A percentile compares a stretch with the other conserved stretches of the same genome.
These are phyloP conservation scores for Rhizopogon roseolus DNA, from an alignment of 768 basidiomycete genomes.

Conservation along the genomic window DNA sequence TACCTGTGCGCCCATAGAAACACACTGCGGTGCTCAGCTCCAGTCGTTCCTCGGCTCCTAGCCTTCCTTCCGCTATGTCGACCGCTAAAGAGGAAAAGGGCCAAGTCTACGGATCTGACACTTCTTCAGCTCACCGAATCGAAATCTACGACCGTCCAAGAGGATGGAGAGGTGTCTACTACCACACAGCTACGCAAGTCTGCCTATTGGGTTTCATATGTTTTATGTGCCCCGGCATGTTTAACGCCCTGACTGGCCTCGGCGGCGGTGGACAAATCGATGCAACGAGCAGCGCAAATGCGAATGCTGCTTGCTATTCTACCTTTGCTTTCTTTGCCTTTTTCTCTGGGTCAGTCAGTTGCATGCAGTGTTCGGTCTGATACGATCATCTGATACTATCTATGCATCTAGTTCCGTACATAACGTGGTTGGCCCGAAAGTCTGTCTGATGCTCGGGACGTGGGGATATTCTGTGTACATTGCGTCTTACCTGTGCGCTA, in stretches of 20 bases:
- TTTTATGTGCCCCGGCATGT: conserved; percentile 64
- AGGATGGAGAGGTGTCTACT: conserved; percentile 53
- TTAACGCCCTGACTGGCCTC: conserved; percentile 76
- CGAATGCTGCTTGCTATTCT: conserved; percentile 64
- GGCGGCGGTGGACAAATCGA: conserved; percentile 77
- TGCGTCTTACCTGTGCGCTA: conserved; percentile 61
- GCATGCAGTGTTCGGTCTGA: not conserved
- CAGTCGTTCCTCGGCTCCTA: not conserved
- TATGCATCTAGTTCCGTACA: conserved; percentile 55
- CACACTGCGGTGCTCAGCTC: not conserved
- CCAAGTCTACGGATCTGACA: not conserved
- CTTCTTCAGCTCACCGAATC: conserved; percentile 1
- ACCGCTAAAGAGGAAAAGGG: conserved; percentile 2
- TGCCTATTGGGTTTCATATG: conserved; percentile 61
- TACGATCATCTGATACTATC: not conserved
- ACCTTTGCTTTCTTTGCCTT: conserved; percentile 59
- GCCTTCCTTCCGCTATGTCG: not conserved
- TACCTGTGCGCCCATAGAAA: not conserved
- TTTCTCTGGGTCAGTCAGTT: conserved; percentile 60
- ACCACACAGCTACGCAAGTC: conserved; percentile 43
- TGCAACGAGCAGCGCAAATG: conserved; percentile 59
- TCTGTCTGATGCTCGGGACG: conserved; percentile 72
- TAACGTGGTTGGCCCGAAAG: conserved; percentile 72
- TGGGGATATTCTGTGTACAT: conserved; percentile 75
- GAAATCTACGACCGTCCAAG: conserved; percentile 41